A percentile compares a stretch with the other conserved stretches of the same genome.
Evolutionary conservation across 228 moss, liverwort and hornwort genomes (phyloP).

Genomic region (Sphagnum fallax): DNA sequence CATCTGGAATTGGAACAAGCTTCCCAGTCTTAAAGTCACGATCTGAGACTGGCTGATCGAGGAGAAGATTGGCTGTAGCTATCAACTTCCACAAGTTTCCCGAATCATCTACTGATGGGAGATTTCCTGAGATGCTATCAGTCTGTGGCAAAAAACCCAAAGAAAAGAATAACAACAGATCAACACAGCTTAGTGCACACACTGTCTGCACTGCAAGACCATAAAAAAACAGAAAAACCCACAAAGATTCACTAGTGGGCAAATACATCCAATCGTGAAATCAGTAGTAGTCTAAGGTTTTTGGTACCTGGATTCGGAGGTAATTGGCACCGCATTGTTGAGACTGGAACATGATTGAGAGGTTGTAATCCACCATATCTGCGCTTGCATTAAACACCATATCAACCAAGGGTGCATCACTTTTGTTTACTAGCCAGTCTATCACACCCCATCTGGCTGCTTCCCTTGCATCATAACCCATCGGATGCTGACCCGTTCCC

Average conservation of each 20-base stretch:
- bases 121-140: neutral
- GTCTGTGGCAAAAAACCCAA: no score
- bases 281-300: neutral
- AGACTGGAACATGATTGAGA: conserved; percentile 50
- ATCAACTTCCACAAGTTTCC: conserved; percentile 47
- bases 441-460: conserved; percentile 40
- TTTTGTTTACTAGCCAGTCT: conserved; percentile 53
- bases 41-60: conserved; percentile 51
- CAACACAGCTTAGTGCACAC: neutral
- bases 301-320: conserved; percentile 53
- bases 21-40: conserved; percentile 41
- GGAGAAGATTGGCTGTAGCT: conserved; percentile 40
- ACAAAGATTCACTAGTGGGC: no score
- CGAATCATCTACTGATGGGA: conserved; percentile 33
- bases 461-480: conserved; percentile 41
- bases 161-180: neutral
- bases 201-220: neutral
- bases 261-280: neutral
- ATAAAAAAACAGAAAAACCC: neutral
- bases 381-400: conserved; percentile 59
- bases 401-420: conserved; percentile 53
- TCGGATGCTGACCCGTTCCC: conserved; percentile 51
- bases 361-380: conserved; percentile 63
- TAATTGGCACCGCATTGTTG: conserved; percentile 48
- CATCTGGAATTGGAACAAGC: conserved; percentile 23